Base-by-base conservation (phyloP, 2,329 filamentous ascomycete genomes). In the Penicillium decumbens region DNA sequence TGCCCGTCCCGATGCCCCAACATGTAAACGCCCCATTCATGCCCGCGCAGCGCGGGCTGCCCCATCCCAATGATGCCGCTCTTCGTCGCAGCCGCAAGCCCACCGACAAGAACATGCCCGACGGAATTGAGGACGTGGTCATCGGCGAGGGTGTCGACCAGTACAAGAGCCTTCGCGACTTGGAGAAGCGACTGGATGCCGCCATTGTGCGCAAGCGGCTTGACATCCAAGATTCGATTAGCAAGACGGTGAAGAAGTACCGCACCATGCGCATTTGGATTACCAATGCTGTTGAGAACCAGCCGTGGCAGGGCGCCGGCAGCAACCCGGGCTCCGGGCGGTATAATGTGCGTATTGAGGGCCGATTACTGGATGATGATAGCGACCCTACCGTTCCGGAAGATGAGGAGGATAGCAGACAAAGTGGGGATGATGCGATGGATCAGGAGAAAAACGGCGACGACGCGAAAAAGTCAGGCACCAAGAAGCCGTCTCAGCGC, bases 151-250 rank as follows among this genome's bases (percentile, higher is more conserved):
- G 87, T 33, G 89, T 87, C 39, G 78, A 85, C 65, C 81, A 89
- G 60, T 98, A 98, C 74, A 85, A 84, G 65, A 83, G 87, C 50
- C 74, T 98, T 66, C 83, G 89, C 65, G 90, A 95, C 58, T 77
- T 95, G 50, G 93, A 98, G 78, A 84, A 89, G 65, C 82, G 85
- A 46, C 77, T 98, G 48, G 93, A 98, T 75, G 88, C 92, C 35
- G 88, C 89, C 15, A 95, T 96, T 79, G 91, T 93, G 69, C 85
- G 92, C 65, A 98, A 98, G 76, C 81, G 91, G 54, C 75, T 98
- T 54, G 93, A 98, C 66, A 85, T 96, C 55, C 82, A 89, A 55
- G 92, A 97, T 67, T 84, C 83, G 38, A 81, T 89, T 46, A 87
- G 82, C 66, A 82, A 85, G 56, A 85, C 84, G 53, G 77, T 83